phyloP scores from a whole-genome alignment of 192 early-diverging fungal species.

The Fimicolochytrium jonesii region DNA sequence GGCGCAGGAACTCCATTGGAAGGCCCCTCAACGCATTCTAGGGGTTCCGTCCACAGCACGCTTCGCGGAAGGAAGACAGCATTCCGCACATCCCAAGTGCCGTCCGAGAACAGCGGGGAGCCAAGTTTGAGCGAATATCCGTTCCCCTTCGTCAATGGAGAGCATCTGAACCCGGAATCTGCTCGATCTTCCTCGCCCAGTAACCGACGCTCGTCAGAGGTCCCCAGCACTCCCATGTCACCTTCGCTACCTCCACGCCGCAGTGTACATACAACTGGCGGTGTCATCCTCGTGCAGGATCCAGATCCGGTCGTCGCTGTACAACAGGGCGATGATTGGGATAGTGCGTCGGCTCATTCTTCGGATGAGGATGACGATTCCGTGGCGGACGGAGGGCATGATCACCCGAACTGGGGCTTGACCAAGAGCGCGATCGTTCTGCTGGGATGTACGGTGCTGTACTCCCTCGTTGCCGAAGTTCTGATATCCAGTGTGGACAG shows the following conservation, averaged over 20 bases:
- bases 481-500: constrained; percentile 81
- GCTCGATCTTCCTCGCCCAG: too few relatives aligned
- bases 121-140: constrained; percentile 12
- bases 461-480: constrained; percentile 88
- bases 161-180: too few relatives aligned
- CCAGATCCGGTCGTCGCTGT: constrained; percentile 14
- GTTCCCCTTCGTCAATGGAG: too few relatives aligned
- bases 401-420: constrained; percentile 89
- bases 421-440: constrained; percentile 73
- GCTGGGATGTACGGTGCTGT: constrained; percentile 76
- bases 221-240: background rate
- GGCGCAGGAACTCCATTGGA: too few relatives aligned
- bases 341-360: background rate
- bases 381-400: constrained; percentile 71
- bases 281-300: constrained; percentile 10
- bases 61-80: too few relatives aligned
- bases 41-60: too few relatives aligned
- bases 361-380: constrained; percentile 55
- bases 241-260: constrained; percentile 13
- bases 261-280: constrained; percentile 10
- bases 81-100: too few relatives aligned
- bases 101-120: background rate
- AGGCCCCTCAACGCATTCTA: too few relatives aligned
- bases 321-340: constrained; percentile 2
- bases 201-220: background rate